Conservation (phyloP, 116 monocot genomes). For the Cymodocea nodosa region DNA sequence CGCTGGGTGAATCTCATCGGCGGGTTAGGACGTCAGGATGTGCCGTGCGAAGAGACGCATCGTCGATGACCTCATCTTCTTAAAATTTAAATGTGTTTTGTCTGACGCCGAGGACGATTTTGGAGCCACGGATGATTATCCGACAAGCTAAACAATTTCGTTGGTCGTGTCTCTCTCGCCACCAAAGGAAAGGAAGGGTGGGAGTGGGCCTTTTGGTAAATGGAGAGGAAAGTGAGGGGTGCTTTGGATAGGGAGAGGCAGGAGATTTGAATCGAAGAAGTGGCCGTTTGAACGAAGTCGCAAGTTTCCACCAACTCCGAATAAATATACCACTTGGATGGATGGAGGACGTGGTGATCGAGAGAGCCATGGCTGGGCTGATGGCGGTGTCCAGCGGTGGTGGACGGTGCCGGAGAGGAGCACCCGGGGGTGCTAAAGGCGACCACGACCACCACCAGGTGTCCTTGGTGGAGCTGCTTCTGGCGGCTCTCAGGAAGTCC, state of each 20-base stretch:
- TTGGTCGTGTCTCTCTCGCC: too few relatives aligned
- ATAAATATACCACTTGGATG: background rate
- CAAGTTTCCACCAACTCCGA: background rate
- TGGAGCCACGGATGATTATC: too few relatives aligned
- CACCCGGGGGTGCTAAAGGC: background rate
- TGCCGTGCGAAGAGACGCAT: too few relatives aligned
- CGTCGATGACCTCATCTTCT: too few relatives aligned
- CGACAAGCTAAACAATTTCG: too few relatives aligned
- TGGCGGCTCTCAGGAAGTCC: slow-evolving; percentile 61
- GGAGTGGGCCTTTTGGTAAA: background rate
- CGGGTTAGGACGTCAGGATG: too few relatives aligned
- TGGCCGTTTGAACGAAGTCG: slow-evolving; percentile 1
- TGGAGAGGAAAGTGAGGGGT: background rate
- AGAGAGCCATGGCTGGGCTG: background rate
- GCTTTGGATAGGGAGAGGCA: too few relatives aligned
- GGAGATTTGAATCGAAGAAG: slow-evolving; percentile 2
- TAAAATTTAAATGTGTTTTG: too few relatives aligned
- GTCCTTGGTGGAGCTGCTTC: slow-evolving; percentile 24
- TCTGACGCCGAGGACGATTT: too few relatives aligned
- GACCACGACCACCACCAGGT: background rate
- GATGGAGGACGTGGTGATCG: background rate
- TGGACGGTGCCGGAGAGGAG: background rate
- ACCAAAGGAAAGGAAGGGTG: too few relatives aligned
- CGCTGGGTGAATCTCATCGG: too few relatives aligned
- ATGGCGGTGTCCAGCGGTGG: background rate